These are phyloP conservation scores for Micractinium sp. DNA, from an alignment of 139 green algal species.

Conservation along the genomic window DNA sequence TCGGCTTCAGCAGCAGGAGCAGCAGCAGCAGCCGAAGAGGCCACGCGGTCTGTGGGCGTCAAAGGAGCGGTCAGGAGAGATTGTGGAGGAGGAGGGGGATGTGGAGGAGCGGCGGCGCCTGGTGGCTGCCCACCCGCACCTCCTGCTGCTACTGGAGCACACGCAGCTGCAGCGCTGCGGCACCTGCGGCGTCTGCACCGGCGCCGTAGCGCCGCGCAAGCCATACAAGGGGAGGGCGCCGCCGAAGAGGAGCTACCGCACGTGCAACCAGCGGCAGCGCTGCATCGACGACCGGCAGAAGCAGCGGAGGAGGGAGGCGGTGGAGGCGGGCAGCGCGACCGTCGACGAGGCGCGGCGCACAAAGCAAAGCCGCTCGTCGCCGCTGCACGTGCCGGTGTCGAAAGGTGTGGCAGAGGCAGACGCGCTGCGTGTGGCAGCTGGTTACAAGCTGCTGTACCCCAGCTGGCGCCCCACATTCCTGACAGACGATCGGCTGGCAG, in stretches of 20 bases:
- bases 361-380: neutral
- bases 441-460: slow-evolving; percentile 18
- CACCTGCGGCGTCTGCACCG: neutral
- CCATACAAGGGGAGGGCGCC: neutral
- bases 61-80: neutral
- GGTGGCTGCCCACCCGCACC: slow-evolving; percentile 11
- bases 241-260: neutral
- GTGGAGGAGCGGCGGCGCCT: slow-evolving; percentile 5
- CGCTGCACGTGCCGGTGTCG: neutral
- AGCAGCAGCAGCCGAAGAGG: neutral
- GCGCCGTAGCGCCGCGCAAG: neutral
- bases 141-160: slow-evolving; percentile 14
- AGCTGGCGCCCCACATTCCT: slow-evolving; percentile 3
- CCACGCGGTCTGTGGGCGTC: neutral
- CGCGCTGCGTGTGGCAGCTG: neutral
- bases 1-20: neutral
- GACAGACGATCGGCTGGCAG: neutral
- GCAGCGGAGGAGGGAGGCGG: slow-evolving; percentile 4
- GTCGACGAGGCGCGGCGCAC: too few relatives aligned
- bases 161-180: slow-evolving; percentile 10
- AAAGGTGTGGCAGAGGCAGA: neutral
- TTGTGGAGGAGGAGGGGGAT: neutral
- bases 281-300: neutral
- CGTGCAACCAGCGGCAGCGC: slow-evolving; percentile 2
- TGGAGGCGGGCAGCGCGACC: neutral